phyloP scores from a whole-genome alignment of 176 grass and related monocot species.

The Bromus sterilis region DNA sequence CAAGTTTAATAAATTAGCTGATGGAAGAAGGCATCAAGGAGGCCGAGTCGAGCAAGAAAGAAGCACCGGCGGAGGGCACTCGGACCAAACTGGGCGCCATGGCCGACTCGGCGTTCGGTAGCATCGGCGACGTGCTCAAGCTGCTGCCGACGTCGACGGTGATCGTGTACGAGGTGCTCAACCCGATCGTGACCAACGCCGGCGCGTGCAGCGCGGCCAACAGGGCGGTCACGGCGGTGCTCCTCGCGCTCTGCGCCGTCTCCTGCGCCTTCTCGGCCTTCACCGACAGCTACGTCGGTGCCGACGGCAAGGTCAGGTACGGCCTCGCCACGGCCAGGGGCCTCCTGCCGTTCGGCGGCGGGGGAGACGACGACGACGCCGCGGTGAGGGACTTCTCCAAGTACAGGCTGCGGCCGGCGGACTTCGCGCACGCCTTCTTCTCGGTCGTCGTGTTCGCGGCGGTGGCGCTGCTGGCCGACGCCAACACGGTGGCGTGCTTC shows the following conservation, averaged over 20 bases:
- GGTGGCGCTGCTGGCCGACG: conserved; percentile 44
- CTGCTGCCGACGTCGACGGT: conserved; percentile 65
- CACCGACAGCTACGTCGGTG: conserved; percentile 60
- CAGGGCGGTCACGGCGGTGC: conserved; percentile 31
- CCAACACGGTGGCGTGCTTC: conserved; percentile 63
- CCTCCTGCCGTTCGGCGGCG: conserved; percentile 31
- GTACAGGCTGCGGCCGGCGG: conserved; percentile 39
- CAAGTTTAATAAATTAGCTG: background rate
- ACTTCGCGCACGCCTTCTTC: conserved; percentile 64
- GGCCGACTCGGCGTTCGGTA: conserved; percentile 38
- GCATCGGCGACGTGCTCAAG: conserved; percentile 61
- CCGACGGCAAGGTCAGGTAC: conserved; percentile 57
- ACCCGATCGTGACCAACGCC: conserved; percentile 50
- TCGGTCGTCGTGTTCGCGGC: conserved; percentile 49
- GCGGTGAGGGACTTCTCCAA: conserved; percentile 18
- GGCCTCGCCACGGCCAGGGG: conserved; percentile 48
- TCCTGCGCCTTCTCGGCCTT: conserved; percentile 61
- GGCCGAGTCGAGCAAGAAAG: background rate
- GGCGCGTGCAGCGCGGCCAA: conserved; percentile 34
- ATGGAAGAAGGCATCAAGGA: conserved; percentile 32
- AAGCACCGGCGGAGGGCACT: background rate
- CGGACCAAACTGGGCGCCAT: background rate
- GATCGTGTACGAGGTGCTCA: conserved; percentile 67
- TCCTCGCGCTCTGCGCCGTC: conserved; percentile 33
- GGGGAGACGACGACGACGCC: background rate